Evolutionary conservation across 2,329 filamentous ascomycete genomes (phyloP).

Genomic region (Fusarium irregulare): DNA sequence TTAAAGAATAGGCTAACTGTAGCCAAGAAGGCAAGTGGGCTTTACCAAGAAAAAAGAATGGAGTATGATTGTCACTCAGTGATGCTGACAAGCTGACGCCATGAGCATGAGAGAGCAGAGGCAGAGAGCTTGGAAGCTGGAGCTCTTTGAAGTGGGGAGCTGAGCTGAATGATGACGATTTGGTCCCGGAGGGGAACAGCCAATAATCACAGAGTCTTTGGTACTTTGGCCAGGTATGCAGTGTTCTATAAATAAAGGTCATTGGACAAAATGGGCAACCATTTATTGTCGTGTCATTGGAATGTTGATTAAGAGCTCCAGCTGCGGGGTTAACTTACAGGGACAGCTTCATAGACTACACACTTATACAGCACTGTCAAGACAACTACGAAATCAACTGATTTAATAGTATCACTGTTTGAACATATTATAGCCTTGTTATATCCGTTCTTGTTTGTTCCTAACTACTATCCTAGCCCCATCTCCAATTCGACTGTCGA

Average conservation of each 20-base stretch:
- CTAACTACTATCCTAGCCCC: not conserved
- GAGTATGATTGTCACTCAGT: constrained; percentile 15
- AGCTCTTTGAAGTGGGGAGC: constrained; percentile 20
- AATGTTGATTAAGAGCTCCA: constrained; percentile 3
- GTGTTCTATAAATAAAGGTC: not conserved
- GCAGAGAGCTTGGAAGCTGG: constrained; percentile 19
- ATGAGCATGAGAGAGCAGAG: constrained; percentile 7
- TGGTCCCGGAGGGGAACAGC: constrained; percentile 12
- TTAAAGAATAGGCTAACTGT: not conserved
- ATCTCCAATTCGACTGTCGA: not conserved
- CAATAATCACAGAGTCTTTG: constrained; percentile 19
- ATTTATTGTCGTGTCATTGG: constrained; percentile 6
- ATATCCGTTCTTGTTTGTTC: not conserved
- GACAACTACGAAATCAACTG: not conserved
- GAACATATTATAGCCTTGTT: not conserved
- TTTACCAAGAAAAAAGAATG: constrained; percentile 21
- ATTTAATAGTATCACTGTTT: not conserved
- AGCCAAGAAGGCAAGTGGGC: constrained; percentile 18
- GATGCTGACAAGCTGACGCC: constrained; percentile 36
- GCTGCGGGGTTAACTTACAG: constrained; percentile 9
- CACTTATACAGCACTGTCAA: not conserved
- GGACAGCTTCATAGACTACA: not conserved
- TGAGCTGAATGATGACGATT: constrained; percentile 30
- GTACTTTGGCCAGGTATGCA: constrained; percentile 4
- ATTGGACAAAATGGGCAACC: constrained; percentile 15